Base-by-base conservation (phyloP, 768 basidiomycete species). In the Kwoniella shandongensis region DNA sequence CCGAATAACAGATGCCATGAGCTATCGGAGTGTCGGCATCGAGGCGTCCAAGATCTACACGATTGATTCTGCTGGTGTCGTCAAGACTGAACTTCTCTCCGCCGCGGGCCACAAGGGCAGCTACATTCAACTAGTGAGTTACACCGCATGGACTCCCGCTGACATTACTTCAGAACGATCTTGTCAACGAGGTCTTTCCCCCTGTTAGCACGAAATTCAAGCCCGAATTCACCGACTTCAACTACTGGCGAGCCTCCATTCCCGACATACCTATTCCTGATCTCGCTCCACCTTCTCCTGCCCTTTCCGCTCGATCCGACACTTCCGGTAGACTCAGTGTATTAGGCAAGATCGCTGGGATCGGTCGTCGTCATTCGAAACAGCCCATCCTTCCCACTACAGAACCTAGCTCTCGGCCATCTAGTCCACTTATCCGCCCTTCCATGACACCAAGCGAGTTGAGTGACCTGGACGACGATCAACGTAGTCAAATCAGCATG, bases 121-220 rank as follows among this genome's bases (percentile, higher is more conserved):
- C 52, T 98, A 98, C 76, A 97, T 97, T 58, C 89, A 93, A 73
- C 93, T 98, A 91, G 74, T 74, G 56, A 70, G 70, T 58, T 22
- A 15, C 2, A 38, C 1, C 12, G 6, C 8, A 29, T 15, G 17
- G 41, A 40, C 48, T 11, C 17, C 29, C 18, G 44, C 42, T 65
- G 51, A 63, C 25, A 15, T 52, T n/a, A n/a, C n/a, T n/a, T 12
- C 53, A 76, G 74, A 94, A 93, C 7, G 93, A 98, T 76, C 83
- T 99, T n/a, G 96, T 99, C 15, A 93, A 99, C 78, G 93, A 96
- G 78, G 93, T 96, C 86, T 99, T 99, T 80, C 96, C 96, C 30
- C 91, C 94, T 0, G 91, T 98, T 53, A 83, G 91, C 73, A 84
- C 87, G 49, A 90, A 89, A 73, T 87, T 86, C 47, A 83, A 86